These are phyloP conservation scores for Globisporangium emineosum DNA, from an alignment of 352 stramenopile species.

Conservation along the genomic window DNA sequence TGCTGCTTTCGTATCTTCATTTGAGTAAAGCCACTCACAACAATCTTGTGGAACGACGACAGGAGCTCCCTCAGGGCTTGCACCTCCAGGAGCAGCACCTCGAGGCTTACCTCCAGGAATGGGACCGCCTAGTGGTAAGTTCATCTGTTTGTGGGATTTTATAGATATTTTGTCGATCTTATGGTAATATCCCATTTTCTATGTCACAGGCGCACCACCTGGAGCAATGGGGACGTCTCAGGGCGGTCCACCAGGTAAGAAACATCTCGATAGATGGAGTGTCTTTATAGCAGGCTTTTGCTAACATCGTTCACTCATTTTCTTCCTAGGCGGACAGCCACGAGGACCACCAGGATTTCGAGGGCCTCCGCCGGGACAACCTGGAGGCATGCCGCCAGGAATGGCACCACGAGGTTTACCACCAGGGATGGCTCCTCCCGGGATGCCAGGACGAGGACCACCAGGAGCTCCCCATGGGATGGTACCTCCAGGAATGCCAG, in stretches of 20 bases:
- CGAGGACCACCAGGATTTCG: constrained; percentile 19
- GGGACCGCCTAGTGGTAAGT: constrained; percentile 10
- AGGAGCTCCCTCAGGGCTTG: constrained; percentile 21
- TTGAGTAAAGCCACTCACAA: not conserved
- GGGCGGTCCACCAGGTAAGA: constrained; percentile 29
- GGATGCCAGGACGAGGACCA: not conserved
- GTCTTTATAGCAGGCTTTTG: not conserved
- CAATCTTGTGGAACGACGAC: not conserved
- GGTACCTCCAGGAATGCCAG: constrained; percentile 10
- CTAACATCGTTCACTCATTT: not conserved
- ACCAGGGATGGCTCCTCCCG: not conserved
- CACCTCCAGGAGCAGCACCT: constrained; percentile 10
- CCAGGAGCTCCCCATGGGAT: constrained; percentile 1
- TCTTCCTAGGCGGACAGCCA: constrained; percentile 13
- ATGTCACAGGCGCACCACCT: constrained; percentile 22
- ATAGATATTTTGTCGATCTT: too few species aligned
- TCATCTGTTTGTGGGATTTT: too few species aligned
- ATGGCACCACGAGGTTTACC: constrained; percentile 10
- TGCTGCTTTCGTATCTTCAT: not conserved
- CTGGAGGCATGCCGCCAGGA: constrained; percentile 17
- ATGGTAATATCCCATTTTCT: not conserved
- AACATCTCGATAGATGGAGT: not conserved
- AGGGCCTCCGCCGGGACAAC: constrained; percentile 35
- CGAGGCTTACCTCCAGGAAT: constrained; percentile 14
- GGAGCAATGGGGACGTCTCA: constrained; percentile 19